These are phyloP conservation scores for Sphagnum magellanicum DNA, from an alignment of 228 moss, liverwort and hornwort genomes.

Conservation along the genomic window DNA sequence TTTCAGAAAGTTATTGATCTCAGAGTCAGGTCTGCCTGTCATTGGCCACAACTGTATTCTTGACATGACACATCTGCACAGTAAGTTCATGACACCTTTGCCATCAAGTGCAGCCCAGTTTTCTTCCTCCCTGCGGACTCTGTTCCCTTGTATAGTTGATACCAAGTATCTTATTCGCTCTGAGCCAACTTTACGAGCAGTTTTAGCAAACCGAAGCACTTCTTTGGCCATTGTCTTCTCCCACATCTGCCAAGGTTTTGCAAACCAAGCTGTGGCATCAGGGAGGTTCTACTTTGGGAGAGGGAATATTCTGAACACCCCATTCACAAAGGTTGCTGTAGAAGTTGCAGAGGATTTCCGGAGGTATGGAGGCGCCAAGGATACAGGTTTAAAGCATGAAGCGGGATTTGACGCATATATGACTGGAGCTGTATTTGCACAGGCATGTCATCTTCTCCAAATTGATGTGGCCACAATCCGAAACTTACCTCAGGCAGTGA, in stretches of 20 bases:
- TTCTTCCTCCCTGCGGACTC: conserved; percentile 46
- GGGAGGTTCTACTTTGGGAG: conserved; percentile 67
- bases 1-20: conserved; percentile 75
- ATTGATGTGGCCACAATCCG: conserved; percentile 50
- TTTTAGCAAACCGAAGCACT: conserved; percentile 56
- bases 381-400: conserved; percentile 81
- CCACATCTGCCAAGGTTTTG: conserved; percentile 76
- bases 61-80: conserved; percentile 70
- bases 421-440: conserved; percentile 90
- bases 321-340: conserved; percentile 64
- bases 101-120: conserved; percentile 48
- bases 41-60: conserved; percentile 86
- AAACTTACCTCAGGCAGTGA: conserved; percentile 35
- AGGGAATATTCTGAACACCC: conserved; percentile 43
- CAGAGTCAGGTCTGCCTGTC: conserved; percentile 46
- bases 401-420: conserved; percentile 93
- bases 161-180: conserved; percentile 79
- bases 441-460: conserved; percentile 70
- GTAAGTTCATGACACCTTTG: conserved; percentile 65
- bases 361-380: conserved; percentile 50
- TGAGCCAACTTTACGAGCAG: conserved; percentile 65
- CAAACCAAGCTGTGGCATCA: conserved; percentile 60
- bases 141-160: conserved; percentile 74
- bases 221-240: conserved; percentile 80
- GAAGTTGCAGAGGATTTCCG: conserved; percentile 74